Evolutionary conservation across 1,139 yeast genomes (phyloP), one percentile per base, ranked within the genome.

Genomic region (Yamadazyma jaroonii): DNA sequence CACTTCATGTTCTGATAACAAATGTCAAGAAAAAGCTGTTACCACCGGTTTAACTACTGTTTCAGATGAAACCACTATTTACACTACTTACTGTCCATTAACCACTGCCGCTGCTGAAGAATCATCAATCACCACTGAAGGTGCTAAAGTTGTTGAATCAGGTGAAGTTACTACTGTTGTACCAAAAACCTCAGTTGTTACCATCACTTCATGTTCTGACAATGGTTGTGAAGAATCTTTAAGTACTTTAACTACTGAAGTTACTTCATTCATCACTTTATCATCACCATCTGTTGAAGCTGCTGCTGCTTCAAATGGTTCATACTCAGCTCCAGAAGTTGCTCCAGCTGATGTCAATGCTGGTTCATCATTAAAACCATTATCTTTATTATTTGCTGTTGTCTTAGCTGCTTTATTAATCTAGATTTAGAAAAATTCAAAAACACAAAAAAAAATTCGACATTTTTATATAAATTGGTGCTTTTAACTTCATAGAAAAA

Each of bases 171-270:
- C 30, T 46, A 57, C 39, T 31, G 34, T 29, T 15, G 28, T 26
- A 4, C 39, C 49, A 23, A 29, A 33, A 26, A 40, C 46, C 25
- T 50, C 58, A 37, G 52, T 61, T 38, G 37, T 34, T 17, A 50
- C 79, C 52, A 59, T 72, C 59, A 72, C 78, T 41, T 64, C 72
- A 38, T 74, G 81, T 61, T 48, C 54, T 27, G 55, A 60, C 47
- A 37, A 59, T 54, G 49, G 48, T 40, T 66, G 70, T 51, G 30
- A 50, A 23, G 46, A 48, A 35, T 46, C 60, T 25, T 43, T 57
- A 14, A 57, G 54, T 35, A 36, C 39, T 31, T 20, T 20, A 12
- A 28, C 32, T 15, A 34, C 30, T 31, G 21, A 34, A 34, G 32
- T 31, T 11, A 38, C 41, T 31, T 31, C 41, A 25, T 26, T 14